A percentile compares a stretch with the other conserved stretches of the same genome.
Evolutionary conservation across 2,329 filamentous ascomycete genomes (phyloP).

Genomic region (Monosporascus sp.): DNA sequence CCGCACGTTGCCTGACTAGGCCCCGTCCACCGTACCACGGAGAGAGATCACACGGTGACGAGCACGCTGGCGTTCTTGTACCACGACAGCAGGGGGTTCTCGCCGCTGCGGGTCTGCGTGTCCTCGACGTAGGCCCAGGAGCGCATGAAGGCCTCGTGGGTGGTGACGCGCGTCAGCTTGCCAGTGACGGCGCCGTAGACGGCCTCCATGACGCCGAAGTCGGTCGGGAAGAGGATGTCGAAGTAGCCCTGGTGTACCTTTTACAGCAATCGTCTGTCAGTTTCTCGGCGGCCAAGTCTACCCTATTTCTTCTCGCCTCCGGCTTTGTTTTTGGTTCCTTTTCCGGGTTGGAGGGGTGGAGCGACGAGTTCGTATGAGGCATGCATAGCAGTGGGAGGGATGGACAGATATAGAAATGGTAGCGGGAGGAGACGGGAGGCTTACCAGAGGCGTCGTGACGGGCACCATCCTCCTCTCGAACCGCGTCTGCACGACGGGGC

Average conservation of each 20-base stretch:
- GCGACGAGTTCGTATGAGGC: too few species aligned
- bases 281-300: too few species aligned
- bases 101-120: conserved; percentile 81
- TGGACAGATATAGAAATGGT: too few species aligned
- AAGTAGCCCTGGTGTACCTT: conserved; percentile 99
- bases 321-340: neutral
- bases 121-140: conserved; percentile 88
- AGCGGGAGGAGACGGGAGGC: too few species aligned
- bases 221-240: conserved; percentile 96
- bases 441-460: conserved; percentile 82
- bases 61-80: conserved; percentile 94
- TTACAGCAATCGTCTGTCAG: conserved; percentile 2
- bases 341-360: neutral
- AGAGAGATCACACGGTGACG: conserved; percentile 62
- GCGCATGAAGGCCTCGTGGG: conserved; percentile 86
- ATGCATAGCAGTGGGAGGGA: too few species aligned
- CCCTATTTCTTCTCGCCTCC: too few species aligned
- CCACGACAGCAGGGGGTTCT: conserved; percentile 88
- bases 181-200: conserved; percentile 92
- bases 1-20: neutral
- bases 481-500: conserved; percentile 92
- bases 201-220: conserved; percentile 85
- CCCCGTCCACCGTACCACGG: neutral
- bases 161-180: conserved; percentile 77
- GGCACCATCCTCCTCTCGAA: conserved; percentile 84